Evolutionary conservation across 306 rosid species (phyloP), one percentile per base, ranked within the genome.

Genomic region (Prunus salicina): DNA sequence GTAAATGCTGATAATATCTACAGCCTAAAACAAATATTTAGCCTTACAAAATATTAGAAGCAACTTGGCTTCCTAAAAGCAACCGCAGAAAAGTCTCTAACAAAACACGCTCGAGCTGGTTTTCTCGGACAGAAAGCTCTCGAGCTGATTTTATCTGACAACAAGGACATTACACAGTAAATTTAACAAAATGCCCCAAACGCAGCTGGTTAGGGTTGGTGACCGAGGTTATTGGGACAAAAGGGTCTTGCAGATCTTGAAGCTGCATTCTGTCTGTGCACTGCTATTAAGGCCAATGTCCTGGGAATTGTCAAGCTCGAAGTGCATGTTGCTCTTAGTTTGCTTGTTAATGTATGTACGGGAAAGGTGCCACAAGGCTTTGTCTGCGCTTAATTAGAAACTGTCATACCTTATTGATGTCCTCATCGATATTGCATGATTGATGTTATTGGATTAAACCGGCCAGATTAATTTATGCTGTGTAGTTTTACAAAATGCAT

Each of bases 221-320:
- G 19, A 81, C 64, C 12, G 93, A 92, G 75, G 81, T 75, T 8
- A 56, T 92, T 19, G 96, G 96, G 13, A 78, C 85, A 87, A 87
- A 79, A 78, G 57, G 97, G 92, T 9, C 72, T 92, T 0, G 93
- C 92, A 2, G 93, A 86, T 84, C 84, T 92, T 49, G 92, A 92
- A 78, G 97, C 97, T 15, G 93, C 96, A 2, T 57, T 84, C 82
- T 90, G 97, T 80, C 70, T 90, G 10, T 92, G 97, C 78, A 92
- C 91, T 0, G 92, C 89, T 2, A 81, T 92, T 56, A 87, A 87
- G 73, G 91, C 92, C 49, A 88, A 84, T 49, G 86, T 85, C 24
- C 53, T 90, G 43, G 96, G 93, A 57, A 10, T 49, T 67, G 73
- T 87, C 18, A 88, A 85, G 66, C 53, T 92, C 64, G 14, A 90